Evolutionary conservation across 2,329 filamentous ascomycete species (phyloP).

Genomic region (Diplodia corticola): DNA sequence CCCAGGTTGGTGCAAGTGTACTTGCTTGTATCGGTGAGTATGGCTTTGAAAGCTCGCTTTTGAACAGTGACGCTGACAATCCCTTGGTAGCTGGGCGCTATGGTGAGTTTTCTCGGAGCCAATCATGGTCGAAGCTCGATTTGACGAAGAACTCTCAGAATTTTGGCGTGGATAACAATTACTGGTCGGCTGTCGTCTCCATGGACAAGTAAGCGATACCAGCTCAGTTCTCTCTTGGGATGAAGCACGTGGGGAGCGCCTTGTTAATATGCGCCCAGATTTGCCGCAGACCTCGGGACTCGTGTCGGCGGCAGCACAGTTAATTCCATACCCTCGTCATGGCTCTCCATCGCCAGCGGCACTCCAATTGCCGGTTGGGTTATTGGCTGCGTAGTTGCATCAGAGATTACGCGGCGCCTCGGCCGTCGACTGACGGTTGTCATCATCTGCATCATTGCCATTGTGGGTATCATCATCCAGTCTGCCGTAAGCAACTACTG

Average conservation of each 20-base stretch:
- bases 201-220: slow-evolving; percentile 6
- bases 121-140: too few relatives aligned
- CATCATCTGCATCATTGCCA: background rate
- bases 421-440: background rate
- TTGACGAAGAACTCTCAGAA: too few relatives aligned
- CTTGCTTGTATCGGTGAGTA: slow-evolving; percentile 8
- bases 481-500: background rate
- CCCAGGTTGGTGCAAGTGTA: slow-evolving; percentile 10
- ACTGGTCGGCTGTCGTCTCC: background rate
- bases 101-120: background rate
- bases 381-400: background rate
- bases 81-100: background rate
- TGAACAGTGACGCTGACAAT: background rate
- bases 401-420: background rate
- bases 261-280: background rate
- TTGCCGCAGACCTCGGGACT: background rate
- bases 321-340: background rate
- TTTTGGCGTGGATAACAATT: slow-evolving; percentile 8
- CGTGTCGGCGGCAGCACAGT: background rate
- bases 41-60: background rate
- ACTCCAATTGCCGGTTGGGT: background rate
- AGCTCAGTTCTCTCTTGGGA: too few relatives aligned
- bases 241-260: background rate
- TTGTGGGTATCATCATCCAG: slow-evolving; percentile 1
- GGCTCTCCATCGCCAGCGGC: background rate